phyloP scores from a whole-genome alignment of 2,329 filamentous ascomycete species.

The Dactylellina drechsleri region DNA sequence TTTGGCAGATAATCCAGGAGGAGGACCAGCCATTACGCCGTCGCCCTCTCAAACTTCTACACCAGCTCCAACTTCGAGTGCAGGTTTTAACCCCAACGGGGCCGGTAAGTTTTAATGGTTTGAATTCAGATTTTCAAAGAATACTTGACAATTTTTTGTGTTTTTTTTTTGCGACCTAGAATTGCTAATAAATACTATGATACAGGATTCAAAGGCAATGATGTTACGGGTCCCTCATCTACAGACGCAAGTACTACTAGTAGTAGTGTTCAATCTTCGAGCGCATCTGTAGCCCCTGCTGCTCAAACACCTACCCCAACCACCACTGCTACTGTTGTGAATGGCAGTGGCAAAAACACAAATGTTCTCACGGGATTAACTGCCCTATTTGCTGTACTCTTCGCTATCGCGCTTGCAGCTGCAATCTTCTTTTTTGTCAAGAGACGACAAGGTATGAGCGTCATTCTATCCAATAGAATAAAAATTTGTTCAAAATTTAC shows the following conservation, averaged over 20 bases:
- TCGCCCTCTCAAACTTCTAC: too few species aligned
- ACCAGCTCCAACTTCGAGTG: background rate
- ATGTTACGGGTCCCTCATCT: background rate
- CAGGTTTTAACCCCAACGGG: background rate
- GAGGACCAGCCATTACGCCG: too few species aligned
- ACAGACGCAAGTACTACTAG: background rate
- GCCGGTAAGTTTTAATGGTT: background rate
- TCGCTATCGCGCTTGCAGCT: slow-evolving; percentile 36
- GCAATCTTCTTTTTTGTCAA: slow-evolving; percentile 49
- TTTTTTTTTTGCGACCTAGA: background rate
- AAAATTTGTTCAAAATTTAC: slow-evolving; percentile 2
- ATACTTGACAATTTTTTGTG: background rate
- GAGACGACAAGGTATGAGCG: slow-evolving; percentile 38
- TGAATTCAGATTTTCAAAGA: background rate
- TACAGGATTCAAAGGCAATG: background rate
- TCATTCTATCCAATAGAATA: background rate
- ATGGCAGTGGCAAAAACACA: slow-evolving; percentile 7
- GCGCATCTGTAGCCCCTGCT: background rate
- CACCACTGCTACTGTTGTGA: background rate
- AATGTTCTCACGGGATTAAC: slow-evolving; percentile 22
- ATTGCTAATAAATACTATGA: background rate
- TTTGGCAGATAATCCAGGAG: slow-evolving; percentile 11
- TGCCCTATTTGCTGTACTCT: slow-evolving; percentile 33
- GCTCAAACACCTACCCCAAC: background rate
- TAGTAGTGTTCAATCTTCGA: background rate